phyloP scores from a whole-genome alignment of 352 stramenopile species.

The Phytopythium helicoides region DNA sequence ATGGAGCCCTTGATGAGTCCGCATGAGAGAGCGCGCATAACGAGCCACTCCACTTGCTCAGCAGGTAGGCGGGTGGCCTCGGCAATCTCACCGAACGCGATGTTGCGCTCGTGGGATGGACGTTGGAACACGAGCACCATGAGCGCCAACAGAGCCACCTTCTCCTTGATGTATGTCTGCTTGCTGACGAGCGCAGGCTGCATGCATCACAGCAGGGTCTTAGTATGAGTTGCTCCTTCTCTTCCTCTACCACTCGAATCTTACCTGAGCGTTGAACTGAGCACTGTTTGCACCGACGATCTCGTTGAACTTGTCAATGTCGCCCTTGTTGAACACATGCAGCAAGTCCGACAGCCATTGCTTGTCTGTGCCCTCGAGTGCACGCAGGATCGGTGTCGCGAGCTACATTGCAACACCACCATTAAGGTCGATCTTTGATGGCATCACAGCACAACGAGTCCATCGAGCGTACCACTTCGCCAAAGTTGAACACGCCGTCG shows the following conservation, averaged over 20 bases:
- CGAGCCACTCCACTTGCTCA: conserved; percentile 97
- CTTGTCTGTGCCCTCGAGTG: conserved; percentile 89
- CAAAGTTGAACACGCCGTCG: conserved; percentile 98
- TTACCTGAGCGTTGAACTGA: conserved; percentile 75
- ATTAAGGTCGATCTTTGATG: too few relatives aligned
- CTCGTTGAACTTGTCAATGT: conserved; percentile 94
- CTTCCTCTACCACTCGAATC: not conserved
- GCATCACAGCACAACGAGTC: not conserved
- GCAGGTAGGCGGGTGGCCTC: conserved; percentile 75
- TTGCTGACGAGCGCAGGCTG: conserved; percentile 93
- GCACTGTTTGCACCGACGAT: conserved; percentile 71
- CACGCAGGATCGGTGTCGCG: conserved; percentile 91
- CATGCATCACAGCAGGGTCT: not conserved
- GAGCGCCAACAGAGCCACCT: conserved; percentile 96
- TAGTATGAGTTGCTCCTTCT: too few relatives aligned
- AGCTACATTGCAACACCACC: conserved; percentile 52
- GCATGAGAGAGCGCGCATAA: conserved; percentile 97
- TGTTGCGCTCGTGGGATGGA: conserved; percentile 91
- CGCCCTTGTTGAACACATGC: conserved; percentile 92
- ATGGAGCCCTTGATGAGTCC: conserved; percentile 95
- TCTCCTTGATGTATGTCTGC: conserved; percentile 96
- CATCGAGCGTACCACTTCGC: conserved; percentile 88
- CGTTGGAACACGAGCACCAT: conserved; percentile 98
- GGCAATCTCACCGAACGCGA: conserved; percentile 94
- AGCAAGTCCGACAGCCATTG: conserved; percentile 95